Percentiles rank a stretch among this genome's conserved stretches.
These are phyloP conservation scores for Candida palmyrensis DNA, from an alignment of 805 yeast species.

Conservation along the genomic window DNA sequence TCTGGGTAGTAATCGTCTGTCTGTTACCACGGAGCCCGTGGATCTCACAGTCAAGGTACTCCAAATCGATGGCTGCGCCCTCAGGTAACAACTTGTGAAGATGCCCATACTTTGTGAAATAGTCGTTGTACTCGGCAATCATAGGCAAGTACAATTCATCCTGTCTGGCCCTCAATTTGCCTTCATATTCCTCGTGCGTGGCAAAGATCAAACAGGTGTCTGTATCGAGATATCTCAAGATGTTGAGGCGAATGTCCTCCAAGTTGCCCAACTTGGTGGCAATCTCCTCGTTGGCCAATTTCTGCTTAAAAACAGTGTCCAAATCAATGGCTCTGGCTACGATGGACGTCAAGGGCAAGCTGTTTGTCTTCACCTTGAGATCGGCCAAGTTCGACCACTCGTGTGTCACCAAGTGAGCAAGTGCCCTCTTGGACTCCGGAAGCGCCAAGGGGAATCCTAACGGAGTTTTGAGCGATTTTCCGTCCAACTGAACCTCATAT, in stretches of 20 bases:
- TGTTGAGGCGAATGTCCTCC: slow-evolving; percentile 49
- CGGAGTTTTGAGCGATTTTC: slow-evolving; percentile 79
- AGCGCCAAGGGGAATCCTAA: slow-evolving; percentile 65
- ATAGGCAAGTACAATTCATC: slow-evolving; percentile 72
- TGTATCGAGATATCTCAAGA: slow-evolving; percentile 85
- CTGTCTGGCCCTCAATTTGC: slow-evolving; percentile 74
- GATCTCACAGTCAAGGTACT: slow-evolving; percentile 71
- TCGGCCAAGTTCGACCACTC: slow-evolving; percentile 82
- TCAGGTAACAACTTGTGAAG: slow-evolving; percentile 17
- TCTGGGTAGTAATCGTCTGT: slow-evolving; percentile 57
- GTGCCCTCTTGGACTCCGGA: slow-evolving; percentile 50
- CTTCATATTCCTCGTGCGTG: slow-evolving; percentile 76
- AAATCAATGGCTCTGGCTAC: slow-evolving; percentile 86
- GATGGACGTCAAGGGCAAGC: slow-evolving; percentile 83
- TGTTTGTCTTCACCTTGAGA: slow-evolving; percentile 63
- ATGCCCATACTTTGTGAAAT: slow-evolving; percentile 40
- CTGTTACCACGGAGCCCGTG: slow-evolving; percentile 78
- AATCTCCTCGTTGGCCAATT: slow-evolving; percentile 32
- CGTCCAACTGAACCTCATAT: slow-evolving; percentile 61
- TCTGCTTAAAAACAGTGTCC: slow-evolving; percentile 16
- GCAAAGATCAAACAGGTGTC: slow-evolving; percentile 89
- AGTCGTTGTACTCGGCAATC: slow-evolving; percentile 59
- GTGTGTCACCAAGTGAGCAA: slow-evolving; percentile 74
- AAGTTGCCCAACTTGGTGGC: slow-evolving; percentile 59
- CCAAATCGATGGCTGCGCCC: slow-evolving; percentile 35